Percentiles rank a stretch among this genome's conserved stretches.
phyloP scores from a whole-genome alignment of 2,329 filamentous ascomycete species.

The Pyrenochaeta sp. region DNA sequence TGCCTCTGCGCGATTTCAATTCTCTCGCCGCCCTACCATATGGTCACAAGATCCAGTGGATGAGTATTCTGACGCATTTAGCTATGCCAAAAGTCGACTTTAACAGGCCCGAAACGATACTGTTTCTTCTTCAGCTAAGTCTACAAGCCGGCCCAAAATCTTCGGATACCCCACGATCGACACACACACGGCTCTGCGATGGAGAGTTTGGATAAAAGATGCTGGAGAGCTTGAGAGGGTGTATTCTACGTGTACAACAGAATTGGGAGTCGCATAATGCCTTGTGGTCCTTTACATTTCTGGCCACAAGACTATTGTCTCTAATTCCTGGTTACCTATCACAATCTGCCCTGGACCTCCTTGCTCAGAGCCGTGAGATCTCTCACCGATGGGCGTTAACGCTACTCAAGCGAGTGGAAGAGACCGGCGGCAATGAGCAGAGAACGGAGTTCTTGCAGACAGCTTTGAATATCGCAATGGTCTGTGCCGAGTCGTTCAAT shows the following conservation, averaged over 20 bases:
- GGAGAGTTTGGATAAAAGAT: slow-evolving; percentile 44
- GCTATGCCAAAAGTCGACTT: slow-evolving; percentile 54
- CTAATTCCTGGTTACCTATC: no score
- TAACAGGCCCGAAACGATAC: slow-evolving; percentile 57
- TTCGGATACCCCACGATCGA: no score
- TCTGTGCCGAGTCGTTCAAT: slow-evolving; percentile 57
- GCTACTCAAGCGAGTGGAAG: slow-evolving; percentile 37
- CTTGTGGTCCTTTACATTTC: slow-evolving; percentile 49
- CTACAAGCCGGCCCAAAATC: slow-evolving; percentile 57
- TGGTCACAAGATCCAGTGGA: slow-evolving; percentile 51
- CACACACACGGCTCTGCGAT: slow-evolving; percentile 54
- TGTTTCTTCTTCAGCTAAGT: slow-evolving; percentile 60
- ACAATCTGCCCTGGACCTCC: slow-evolving; percentile 30
- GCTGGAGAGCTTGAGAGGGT: no score
- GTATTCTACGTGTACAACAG: slow-evolving; percentile 17
- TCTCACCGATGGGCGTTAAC: slow-evolving; percentile 51
- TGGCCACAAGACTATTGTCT: slow-evolving; percentile 57
- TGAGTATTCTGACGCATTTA: slow-evolving; percentile 12
- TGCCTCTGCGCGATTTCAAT: slow-evolving; percentile 65
- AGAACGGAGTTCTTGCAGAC: slow-evolving; percentile 43
- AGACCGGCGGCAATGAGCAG: slow-evolving; percentile 30
- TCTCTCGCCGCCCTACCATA: slow-evolving; percentile 59
- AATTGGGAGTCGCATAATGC: slow-evolving; percentile 53
- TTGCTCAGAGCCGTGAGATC: slow-evolving; percentile 45
- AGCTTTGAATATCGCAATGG: slow-evolving; percentile 52